Evolutionary conservation across 2,329 filamentous ascomycete genomes (phyloP).

Genomic region (Paraconiothyrium brasiliense): DNA sequence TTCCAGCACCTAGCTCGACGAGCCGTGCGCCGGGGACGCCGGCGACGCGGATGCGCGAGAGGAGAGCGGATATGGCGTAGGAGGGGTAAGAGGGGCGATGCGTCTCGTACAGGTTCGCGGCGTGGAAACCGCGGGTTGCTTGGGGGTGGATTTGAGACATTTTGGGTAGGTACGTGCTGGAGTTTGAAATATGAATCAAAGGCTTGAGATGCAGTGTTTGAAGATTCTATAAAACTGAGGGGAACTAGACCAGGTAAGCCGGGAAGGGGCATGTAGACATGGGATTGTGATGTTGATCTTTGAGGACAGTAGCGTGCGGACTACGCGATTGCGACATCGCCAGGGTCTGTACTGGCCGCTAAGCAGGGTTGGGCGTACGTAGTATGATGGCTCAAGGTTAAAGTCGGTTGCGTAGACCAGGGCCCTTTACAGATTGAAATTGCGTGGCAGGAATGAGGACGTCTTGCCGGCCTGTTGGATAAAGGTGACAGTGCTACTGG

Average conservation of each 20-base stretch:
- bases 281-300: background rate
- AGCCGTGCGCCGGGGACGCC: conserved; percentile 55
- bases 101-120: conserved; percentile 71
- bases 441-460: background rate
- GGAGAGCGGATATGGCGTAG: conserved; percentile 66
- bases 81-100: conserved; percentile 73
- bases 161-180: background rate
- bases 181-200: too few relatives aligned
- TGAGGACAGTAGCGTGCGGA: background rate
- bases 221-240: background rate
- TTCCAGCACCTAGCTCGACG: conserved; percentile 73
- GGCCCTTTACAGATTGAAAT: background rate
- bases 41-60: conserved; percentile 64
- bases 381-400: background rate
- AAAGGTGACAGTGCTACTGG: too few relatives aligned
- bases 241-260: background rate
- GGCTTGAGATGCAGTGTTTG: too few relatives aligned
- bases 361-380: background rate
- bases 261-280: background rate
- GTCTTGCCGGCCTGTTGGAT: too few relatives aligned
- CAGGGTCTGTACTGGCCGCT: background rate
- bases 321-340: conserved; percentile 10
- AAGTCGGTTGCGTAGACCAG: background rate
- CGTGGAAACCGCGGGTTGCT: conserved; percentile 34
- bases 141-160: conserved; percentile 5